phyloP scores from a whole-genome alignment of 495 filamentous ascomycete species.

The Neurospora sublineolata region DNA sequence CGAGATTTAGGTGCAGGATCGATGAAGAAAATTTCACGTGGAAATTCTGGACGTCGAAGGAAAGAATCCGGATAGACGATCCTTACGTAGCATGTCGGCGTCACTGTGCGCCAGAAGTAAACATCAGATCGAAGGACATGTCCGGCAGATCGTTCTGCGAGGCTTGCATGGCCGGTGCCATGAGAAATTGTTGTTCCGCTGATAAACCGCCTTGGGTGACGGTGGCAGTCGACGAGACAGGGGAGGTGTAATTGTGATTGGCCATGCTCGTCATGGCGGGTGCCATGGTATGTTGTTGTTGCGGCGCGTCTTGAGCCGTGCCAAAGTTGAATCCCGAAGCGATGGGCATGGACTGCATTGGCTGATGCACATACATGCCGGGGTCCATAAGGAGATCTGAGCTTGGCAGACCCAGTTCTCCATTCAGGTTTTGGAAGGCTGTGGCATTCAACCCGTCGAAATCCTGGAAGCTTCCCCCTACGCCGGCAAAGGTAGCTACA shows the following conservation, averaged over 20 bases:
- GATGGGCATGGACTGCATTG: slow-evolving; percentile 23
- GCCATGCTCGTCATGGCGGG: slow-evolving; percentile 20
- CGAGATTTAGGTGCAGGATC: slow-evolving; percentile 1
- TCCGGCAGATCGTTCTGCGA: slow-evolving; percentile 13
- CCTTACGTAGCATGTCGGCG: background rate
- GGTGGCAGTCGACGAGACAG: slow-evolving; percentile 29
- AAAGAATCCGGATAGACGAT: background rate
- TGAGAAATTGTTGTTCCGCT: slow-evolving; percentile 9
- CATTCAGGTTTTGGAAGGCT: slow-evolving; percentile 4
- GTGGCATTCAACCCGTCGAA: slow-evolving; percentile 5
- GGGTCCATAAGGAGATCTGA: slow-evolving; percentile 15
- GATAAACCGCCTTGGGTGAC: slow-evolving; percentile 23
- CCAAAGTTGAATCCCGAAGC: slow-evolving; percentile 28
- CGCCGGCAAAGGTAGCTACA: slow-evolving; percentile 17
- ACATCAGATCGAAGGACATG: slow-evolving; percentile 21
- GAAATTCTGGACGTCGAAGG: slow-evolving; percentile 5
- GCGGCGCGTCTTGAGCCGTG: background rate
- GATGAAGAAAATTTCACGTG: background rate
- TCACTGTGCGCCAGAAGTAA: slow-evolving; percentile 7
- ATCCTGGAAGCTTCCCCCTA: slow-evolving; percentile 21
- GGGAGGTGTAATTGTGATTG: slow-evolving; percentile 23
- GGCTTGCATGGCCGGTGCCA: slow-evolving; percentile 1
- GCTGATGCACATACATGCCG: slow-evolving; percentile 10
- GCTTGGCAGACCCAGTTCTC: slow-evolving; percentile 7
- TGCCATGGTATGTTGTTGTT: slow-evolving; percentile 9